These are phyloP conservation scores for Solanum piurae DNA, from an alignment of 257 asterid genomes.

Conservation along the genomic window DNA sequence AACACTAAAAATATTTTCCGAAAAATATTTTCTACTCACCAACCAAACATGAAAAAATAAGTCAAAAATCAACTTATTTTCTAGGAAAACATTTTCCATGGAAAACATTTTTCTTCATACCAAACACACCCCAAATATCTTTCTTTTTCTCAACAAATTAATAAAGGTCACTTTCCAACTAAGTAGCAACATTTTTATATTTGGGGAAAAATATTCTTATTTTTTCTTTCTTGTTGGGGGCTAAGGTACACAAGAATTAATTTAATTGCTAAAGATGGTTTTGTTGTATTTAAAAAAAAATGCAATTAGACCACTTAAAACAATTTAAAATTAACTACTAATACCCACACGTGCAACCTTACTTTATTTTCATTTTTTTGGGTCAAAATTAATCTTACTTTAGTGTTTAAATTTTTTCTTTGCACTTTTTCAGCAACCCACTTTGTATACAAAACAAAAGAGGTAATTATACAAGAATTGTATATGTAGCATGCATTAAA, in stretches of 20 bases:
- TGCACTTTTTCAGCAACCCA: not conserved
- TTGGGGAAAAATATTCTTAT: not conserved
- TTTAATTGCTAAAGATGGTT: not conserved
- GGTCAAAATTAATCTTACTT: not conserved
- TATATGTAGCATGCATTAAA: not conserved
- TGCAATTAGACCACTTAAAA: not conserved
- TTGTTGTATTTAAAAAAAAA: not conserved
- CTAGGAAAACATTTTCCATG: no score
- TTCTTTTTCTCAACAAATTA: not conserved
- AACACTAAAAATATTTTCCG: no score
- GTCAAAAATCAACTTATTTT: no score
- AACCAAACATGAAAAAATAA: no score
- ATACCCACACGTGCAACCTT: conserved; percentile 12
- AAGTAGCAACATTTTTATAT: not conserved
- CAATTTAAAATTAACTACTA: not conserved
- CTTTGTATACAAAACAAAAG: not conserved
- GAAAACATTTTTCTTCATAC: no score
- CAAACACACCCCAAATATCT: not conserved
- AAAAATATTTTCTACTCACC: no score
- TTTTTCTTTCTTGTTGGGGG: not conserved
- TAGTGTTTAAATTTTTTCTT: not conserved
- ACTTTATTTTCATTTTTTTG: not conserved
- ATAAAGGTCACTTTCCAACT: conserved; percentile 17
- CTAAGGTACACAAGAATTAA: not conserved
- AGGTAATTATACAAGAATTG: not conserved